phyloP scores from a whole-genome alignment of 805 yeast genomes.

The Yueomyces sinensis region DNA sequence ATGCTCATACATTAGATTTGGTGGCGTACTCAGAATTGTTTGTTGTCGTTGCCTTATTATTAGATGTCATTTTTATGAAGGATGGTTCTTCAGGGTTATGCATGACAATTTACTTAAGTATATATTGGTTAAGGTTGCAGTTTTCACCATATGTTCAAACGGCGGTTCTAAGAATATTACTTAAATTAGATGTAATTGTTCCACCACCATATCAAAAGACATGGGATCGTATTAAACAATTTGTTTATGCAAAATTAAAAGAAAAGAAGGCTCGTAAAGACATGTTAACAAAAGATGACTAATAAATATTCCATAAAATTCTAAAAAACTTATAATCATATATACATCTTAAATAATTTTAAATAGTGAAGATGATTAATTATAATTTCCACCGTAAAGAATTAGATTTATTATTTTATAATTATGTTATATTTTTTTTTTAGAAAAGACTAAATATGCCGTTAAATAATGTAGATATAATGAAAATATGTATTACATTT shows the following conservation, averaged over 20 bases:
- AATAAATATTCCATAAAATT: not conserved
- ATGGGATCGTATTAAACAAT: constrained; percentile 30
- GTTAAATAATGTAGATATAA: not conserved
- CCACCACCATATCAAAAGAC: constrained; percentile 24
- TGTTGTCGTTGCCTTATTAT: constrained; percentile 36
- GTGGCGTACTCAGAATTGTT: constrained; percentile 51
- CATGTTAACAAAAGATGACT: not conserved
- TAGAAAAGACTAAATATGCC: not conserved
- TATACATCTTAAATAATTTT: too few relatives aligned
- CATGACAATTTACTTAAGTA: constrained; percentile 38
- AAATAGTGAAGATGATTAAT: too few relatives aligned
- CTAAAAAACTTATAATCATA: not conserved
- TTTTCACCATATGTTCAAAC: constrained; percentile 31
- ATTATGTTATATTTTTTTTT: not conserved
- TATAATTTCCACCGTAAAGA: too few relatives aligned
- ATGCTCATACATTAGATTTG: constrained; percentile 15
- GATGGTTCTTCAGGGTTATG: constrained; percentile 58
- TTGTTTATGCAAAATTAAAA: constrained; percentile 29
- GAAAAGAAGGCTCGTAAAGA: constrained; percentile 5
- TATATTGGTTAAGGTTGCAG: constrained; percentile 62
- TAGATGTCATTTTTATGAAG: constrained; percentile 50
- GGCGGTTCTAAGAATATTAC: constrained; percentile 19
- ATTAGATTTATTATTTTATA: not conserved
- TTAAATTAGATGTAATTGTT: constrained; percentile 20
- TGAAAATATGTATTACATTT: constrained; percentile 15